Base-by-base conservation (phyloP, 225 moss, liverwort and hornwort genomes). In the Straminergon stramineum region DNA sequence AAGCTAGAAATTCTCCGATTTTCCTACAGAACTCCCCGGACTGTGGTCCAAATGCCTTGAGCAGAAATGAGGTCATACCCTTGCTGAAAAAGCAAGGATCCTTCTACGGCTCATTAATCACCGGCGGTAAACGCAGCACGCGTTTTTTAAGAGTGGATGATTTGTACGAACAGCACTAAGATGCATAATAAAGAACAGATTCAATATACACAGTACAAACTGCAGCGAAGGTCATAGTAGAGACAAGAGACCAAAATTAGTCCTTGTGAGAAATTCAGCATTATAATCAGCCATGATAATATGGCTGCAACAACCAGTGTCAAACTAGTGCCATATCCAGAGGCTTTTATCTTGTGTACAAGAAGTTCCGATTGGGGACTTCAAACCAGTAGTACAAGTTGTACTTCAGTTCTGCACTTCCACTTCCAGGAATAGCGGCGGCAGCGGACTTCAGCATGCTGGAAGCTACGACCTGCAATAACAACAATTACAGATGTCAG, bases 371-470 rank as follows among this genome's bases (percentile, higher is more conserved):
- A 91, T 73, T 43, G 58, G 77, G 85, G 48, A 70, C 89, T 81
- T 82, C 81, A 88, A 87, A 73, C 64, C 65, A 84, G 53, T 10
- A 85, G 79, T 79, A 85, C 79, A 89, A 61, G 90, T 73, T 71
- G 87, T 82, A 76, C 63, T 56, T 83, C 51, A 86, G 57, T 79
- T 86, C 92, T 85, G 75, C 89, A 90, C 57, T 90, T 90, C 69
- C 84, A 58, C 55, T 87, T 85, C 84, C 75, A 81, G 55, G 62
- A 86, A 55, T 73, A 85, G 84, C 67, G 90, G 86, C 89, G 79
- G 85, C 82, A 92, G 77, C 75, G 87, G 85, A 89, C 67, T 89
- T 89, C 86, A 84, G 84, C 89, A 89, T 69, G 89, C 89, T 89
- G 82, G 41, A 85, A 92, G 81, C 87, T 80, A 85, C 78, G 52